Conservation (phyloP, 345 rosid genomes). For the Orychophragmus violaceus region DNA sequence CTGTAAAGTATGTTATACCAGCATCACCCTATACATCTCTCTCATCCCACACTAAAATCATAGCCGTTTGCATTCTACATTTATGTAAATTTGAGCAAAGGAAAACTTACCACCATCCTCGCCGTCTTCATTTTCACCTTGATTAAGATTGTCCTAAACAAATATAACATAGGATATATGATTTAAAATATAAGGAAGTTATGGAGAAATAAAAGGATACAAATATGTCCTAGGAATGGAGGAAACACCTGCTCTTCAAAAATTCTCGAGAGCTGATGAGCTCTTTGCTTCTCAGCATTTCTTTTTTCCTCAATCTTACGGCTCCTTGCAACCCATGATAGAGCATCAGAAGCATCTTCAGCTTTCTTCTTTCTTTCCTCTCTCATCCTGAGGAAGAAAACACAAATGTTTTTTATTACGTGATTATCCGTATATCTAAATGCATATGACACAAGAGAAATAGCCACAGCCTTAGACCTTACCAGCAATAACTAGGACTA, state of each 20-base stretch:
- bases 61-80: background rate
- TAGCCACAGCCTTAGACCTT: background rate
- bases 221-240: constrained; percentile 7
- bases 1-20: background rate
- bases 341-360: constrained; percentile 59
- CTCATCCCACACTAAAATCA: background rate
- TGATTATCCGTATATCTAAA: background rate
- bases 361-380: constrained; percentile 72
- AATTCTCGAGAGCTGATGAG: constrained; percentile 60
- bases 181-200: constrained; percentile 2
- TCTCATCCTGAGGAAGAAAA: constrained; percentile 52
- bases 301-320: constrained; percentile 72
- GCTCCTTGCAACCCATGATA: constrained; percentile 68
- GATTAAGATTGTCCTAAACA: constrained; percentile 66
- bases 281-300: constrained; percentile 73
- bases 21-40: background rate
- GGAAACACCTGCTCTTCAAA: constrained; percentile 84
- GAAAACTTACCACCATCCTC: constrained; percentile 34
- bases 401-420: background rate
- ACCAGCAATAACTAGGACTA: background rate
- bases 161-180: constrained; percentile 4
- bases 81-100: background rate
- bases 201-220: background rate
- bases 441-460: background rate
- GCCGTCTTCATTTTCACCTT: constrained; percentile 70